Conservation (phyloP, 768 basidiomycete species). For the Tulasnella sp. region DNA sequence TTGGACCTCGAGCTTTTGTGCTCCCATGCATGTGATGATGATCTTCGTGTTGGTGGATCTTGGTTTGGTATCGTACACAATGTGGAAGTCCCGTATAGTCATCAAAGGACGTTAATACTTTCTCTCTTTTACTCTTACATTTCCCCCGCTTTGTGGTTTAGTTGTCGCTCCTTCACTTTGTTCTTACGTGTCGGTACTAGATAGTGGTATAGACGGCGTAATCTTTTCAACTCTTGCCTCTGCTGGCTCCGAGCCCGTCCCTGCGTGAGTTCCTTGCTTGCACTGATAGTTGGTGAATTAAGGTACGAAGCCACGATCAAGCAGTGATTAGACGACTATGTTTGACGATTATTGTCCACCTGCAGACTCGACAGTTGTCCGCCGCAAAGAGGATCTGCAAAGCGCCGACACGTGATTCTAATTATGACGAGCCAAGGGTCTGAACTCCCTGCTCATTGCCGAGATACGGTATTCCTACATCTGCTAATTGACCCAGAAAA, state of each 20-base stretch:
- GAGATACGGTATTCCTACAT: too few relatives aligned
- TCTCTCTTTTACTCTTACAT: neutral
- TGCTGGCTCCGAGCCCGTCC: neutral
- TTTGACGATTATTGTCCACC: too few relatives aligned
- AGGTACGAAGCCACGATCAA: too few relatives aligned
- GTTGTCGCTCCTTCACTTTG: neutral
- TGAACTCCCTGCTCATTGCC: too few relatives aligned
- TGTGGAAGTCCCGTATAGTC: conserved; percentile 9
- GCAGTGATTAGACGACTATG: too few relatives aligned
- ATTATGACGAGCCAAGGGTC: too few relatives aligned
- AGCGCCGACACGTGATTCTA: too few relatives aligned
- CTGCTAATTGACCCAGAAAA: too few relatives aligned
- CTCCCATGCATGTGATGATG: neutral
- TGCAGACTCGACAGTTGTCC: too few relatives aligned
- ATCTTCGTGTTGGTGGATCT: neutral
- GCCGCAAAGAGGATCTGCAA: too few relatives aligned
- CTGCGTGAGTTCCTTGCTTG: neutral
- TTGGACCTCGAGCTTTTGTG: neutral
- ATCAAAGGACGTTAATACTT: conserved; percentile 12
- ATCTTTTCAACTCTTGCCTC: neutral
- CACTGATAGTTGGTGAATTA: too few relatives aligned
- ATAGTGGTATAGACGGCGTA: neutral
- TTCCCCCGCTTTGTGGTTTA: conserved; percentile 2
- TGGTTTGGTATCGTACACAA: conserved; percentile 7
- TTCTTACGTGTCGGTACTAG: neutral